Percentiles rank a stretch among this genome's conserved stretches.
These are phyloP conservation scores for Hericium alpestre DNA, from an alignment of 768 basidiomycete genomes.

Conservation along the genomic window DNA sequence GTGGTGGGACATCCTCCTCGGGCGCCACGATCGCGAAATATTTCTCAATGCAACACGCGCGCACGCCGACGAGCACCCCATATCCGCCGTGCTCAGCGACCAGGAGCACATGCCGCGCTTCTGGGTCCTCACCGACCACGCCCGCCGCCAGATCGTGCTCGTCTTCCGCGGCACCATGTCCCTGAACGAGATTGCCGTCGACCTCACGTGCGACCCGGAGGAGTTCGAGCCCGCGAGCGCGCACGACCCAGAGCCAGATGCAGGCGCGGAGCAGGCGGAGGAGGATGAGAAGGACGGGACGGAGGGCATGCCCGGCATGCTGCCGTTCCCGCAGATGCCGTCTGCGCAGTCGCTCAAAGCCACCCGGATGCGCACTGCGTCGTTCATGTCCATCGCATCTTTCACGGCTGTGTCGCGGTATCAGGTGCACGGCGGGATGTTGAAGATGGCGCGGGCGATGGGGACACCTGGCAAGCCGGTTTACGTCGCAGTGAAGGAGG, in stretches of 20 bases:
- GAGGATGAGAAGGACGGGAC: neutral
- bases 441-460: conserved; percentile 72
- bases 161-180: conserved; percentile 67
- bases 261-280: neutral
- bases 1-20: conserved; percentile 78
- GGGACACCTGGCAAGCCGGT: conserved; percentile 68
- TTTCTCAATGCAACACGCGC: conserved; percentile 39
- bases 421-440: conserved; percentile 73
- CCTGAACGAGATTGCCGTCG: conserved; percentile 77
- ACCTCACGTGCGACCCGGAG: conserved; percentile 71
- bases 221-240: conserved; percentile 35
- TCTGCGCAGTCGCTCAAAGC: neutral
- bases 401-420: conserved; percentile 27
- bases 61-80: conserved; percentile 1
- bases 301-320: neutral
- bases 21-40: conserved; percentile 75
- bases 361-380: conserved; percentile 6
- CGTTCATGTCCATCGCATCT: conserved; percentile 9
- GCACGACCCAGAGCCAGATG: neutral
- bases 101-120: conserved; percentile 72
- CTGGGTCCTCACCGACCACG: conserved; percentile 80
- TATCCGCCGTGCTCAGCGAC: conserved; percentile 46
- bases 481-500: conserved; percentile 61
- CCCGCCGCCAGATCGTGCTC: conserved; percentile 61
- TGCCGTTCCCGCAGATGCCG: neutral